Evolutionary conservation across 208 protist genomes (phyloP), one percentile per base, ranked within the genome.

Genomic region (Novymonas esmeraldas): DNA sequence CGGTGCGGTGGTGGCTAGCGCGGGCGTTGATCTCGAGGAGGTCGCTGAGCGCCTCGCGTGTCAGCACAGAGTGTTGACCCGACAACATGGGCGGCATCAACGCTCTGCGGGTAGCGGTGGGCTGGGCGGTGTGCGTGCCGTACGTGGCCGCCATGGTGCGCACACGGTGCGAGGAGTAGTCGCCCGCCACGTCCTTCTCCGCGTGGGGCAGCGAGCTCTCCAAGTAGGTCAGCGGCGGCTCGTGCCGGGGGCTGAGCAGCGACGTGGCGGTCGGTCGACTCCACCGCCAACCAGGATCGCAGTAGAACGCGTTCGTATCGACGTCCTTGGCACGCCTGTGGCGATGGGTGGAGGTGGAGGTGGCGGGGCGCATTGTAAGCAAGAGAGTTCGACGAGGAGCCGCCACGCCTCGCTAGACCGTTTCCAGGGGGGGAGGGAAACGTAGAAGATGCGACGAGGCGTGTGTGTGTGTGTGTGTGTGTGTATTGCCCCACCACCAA

Each of bases 291-390:
- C 60, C 33, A 20, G 54, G 50, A 4, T 67, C 49, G 42, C 10
- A 39, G 36, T 56, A 6, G 0, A 28, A 1, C 20, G 45, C 4
- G 29, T 33, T 22, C 2, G 45, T 4, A 6, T 55, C 31, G 22
- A n/a, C 20, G 51, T 60, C 68, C 34, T 41, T 28, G 24, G 38
- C 36, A 41, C n/a, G 24, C 13, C 49, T 36, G 11, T 49, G 50
- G 24, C 22, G 24, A 9, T 56, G 31, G 1, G 38, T 33, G 0
- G 60, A 49, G 4, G 58, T 42, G 16, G n/a, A 57, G 13, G 58
- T 42, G 16, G n/a, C 45, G 13, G 49, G 22, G n/a, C 42, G 68
- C 68, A 74, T 72, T 3, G 16, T n/a, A n/a, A n/a, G n/a, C n/a
- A n/a, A n/a, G n/a, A n/a, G n/a, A n/a, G n/a, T n/a, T n/a, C n/a